These are phyloP conservation scores for Isatis tinctoria DNA, from an alignment of 345 rosid species.

Conservation along the genomic window DNA sequence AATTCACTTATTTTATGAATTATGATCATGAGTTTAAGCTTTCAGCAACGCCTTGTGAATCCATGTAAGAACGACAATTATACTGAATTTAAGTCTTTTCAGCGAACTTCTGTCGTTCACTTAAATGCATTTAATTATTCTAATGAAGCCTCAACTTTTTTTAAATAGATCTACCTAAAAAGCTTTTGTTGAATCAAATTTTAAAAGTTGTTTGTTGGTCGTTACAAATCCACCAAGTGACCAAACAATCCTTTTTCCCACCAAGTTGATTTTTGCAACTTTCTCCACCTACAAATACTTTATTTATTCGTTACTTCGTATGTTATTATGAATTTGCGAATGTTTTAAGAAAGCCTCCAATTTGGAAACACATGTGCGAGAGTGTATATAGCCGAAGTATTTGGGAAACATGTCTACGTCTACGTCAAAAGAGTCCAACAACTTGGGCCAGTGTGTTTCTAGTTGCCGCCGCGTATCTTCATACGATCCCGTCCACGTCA, in stretches of 20 bases:
- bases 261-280: neutral
- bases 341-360: neutral
- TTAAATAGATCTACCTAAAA: neutral
- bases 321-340: neutral
- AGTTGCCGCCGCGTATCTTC: conserved; percentile 9
- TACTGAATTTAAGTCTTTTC: neutral
- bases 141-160: neutral
- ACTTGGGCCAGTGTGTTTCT: conserved; percentile 1
- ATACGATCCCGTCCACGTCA: conserved; percentile 16
- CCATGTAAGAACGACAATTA: neutral
- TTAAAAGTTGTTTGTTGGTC: neutral
- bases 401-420: neutral
- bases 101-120: neutral
- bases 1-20: neutral
- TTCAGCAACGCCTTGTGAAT: neutral
- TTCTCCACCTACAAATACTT: neutral
- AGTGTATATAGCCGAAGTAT: neutral
- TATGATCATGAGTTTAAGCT: neutral
- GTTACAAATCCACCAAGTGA: neutral
- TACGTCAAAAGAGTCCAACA: conserved; percentile 10
- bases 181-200: neutral
- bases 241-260: neutral
- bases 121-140: neutral
- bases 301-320: neutral
- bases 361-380: neutral